These are phyloP conservation scores for Fusarium siculi DNA, from an alignment of 2,329 filamentous ascomycete species.

Conservation along the genomic window DNA sequence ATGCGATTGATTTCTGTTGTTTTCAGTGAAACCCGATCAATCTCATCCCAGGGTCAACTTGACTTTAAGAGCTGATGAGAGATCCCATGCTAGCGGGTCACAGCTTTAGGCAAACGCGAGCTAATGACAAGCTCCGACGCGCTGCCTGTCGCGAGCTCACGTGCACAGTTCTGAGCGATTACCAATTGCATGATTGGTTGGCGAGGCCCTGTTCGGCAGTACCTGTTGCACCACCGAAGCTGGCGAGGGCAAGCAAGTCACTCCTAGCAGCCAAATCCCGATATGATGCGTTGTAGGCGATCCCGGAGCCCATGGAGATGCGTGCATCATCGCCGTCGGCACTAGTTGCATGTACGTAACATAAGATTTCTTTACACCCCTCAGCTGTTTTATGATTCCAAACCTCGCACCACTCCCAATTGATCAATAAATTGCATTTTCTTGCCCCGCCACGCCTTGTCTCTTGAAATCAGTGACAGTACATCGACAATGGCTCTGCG, in stretches of 20 bases:
- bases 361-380: constrained; percentile 33
- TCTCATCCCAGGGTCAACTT: constrained; percentile 32
- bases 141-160: constrained; percentile 46
- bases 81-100: constrained; percentile 39
- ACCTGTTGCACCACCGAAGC: constrained; percentile 1
- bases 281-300: constrained; percentile 39
- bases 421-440: constrained; percentile 1
- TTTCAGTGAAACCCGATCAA: constrained; percentile 11
- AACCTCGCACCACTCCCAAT: constrained; percentile 29
- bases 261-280: constrained; percentile 31
- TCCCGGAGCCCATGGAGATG: constrained; percentile 38
- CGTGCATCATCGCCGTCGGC: constrained; percentile 44
- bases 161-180: constrained; percentile 39
- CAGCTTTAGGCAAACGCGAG: constrained; percentile 50
- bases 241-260: neutral
- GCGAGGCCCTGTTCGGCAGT: neutral
- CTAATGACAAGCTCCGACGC: constrained; percentile 36
- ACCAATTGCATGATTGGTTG: constrained; percentile 43
- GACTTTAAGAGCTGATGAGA: constrained; percentile 38
- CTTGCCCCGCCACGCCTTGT: neutral
- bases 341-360: constrained; percentile 22
- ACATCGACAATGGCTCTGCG: constrained; percentile 46
- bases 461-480: neutral
- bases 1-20: neutral
- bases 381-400: constrained; percentile 34